Conservation (phyloP, 2,329 filamentous ascomycete genomes). For the Colletotrichum trifolii region DNA sequence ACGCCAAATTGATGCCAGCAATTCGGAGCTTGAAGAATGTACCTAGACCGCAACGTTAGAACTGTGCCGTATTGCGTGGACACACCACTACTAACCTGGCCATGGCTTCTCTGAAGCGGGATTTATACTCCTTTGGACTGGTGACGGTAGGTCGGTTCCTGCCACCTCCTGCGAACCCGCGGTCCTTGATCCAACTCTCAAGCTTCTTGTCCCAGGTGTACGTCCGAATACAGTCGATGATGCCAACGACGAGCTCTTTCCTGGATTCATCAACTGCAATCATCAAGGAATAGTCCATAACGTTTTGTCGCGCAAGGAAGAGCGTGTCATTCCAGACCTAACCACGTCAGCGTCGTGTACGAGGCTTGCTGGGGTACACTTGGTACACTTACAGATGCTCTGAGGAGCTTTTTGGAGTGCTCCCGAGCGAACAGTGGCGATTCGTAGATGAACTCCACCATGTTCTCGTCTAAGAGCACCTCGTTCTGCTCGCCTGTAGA, state of each 20-base stretch:
- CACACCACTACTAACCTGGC: slow-evolving; percentile 72
- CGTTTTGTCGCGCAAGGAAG: slow-evolving; percentile 92
- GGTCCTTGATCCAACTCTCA: slow-evolving; percentile 99
- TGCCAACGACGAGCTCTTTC: slow-evolving; percentile 94
- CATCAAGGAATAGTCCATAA: slow-evolving; percentile 99
- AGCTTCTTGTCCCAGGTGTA: slow-evolving; percentile 99
- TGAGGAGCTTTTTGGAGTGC: slow-evolving; percentile 93
- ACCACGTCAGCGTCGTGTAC: neutral
- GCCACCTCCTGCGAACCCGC: slow-evolving; percentile 81
- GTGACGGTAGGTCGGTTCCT: slow-evolving; percentile 93
- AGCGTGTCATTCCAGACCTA: slow-evolving; percentile 93
- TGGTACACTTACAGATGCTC: slow-evolving; percentile 70
- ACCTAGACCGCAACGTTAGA: slow-evolving; percentile 54
- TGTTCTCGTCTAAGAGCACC: slow-evolving; percentile 96
- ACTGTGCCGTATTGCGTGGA: no score
- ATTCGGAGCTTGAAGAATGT: slow-evolving; percentile 79
- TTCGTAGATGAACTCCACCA: slow-evolving; percentile 99
- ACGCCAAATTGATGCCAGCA: slow-evolving; percentile 77
- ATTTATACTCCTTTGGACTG: slow-evolving; percentile 97
- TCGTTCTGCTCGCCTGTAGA: slow-evolving; percentile 96
- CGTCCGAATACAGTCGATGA: slow-evolving; percentile 97
- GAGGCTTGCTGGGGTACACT: neutral
- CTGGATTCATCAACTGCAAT: slow-evolving; percentile 92
- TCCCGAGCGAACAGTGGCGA: slow-evolving; percentile 94
- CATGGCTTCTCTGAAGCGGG: slow-evolving; percentile 96